A percentile compares a stretch with the other conserved stretches of the same genome.
These are phyloP conservation scores for Botrytis hyacinthi DNA, from an alignment of 2,329 filamentous ascomycete genomes.

Conservation along the genomic window DNA sequence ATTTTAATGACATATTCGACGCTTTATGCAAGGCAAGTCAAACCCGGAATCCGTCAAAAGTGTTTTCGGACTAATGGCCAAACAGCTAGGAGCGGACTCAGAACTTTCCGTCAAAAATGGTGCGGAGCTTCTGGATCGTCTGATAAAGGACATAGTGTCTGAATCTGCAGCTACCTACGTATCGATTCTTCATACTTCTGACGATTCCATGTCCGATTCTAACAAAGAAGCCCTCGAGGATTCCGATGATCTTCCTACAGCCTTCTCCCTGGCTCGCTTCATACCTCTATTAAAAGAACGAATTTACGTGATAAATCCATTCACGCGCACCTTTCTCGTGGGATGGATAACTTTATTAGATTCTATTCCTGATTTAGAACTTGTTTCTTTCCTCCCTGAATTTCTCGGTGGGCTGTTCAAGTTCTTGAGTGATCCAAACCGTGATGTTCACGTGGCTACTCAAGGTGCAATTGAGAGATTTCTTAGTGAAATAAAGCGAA, in stretches of 20 bases:
- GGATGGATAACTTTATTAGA: slow-evolving; percentile 94
- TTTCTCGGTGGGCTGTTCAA: slow-evolving; percentile 87
- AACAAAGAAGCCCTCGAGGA: slow-evolving; percentile 47
- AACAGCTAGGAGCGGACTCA: slow-evolving; percentile 86
- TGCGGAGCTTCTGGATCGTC: slow-evolving; percentile 87
- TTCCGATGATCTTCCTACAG: slow-evolving; percentile 64
- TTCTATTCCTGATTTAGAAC: slow-evolving; percentile 92
- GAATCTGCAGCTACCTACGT: slow-evolving; percentile 95
- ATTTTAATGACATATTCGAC: slow-evolving; percentile 99
- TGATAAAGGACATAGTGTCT: slow-evolving; percentile 94
- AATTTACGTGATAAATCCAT: slow-evolving; percentile 91
- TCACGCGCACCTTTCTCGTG: slow-evolving; percentile 90
- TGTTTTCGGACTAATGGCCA: slow-evolving; percentile 20
- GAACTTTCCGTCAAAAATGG: slow-evolving; percentile 98
- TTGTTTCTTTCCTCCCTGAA: slow-evolving; percentile 87
- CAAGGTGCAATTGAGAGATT: slow-evolving; percentile 88
- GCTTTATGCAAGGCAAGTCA: slow-evolving; percentile 81
- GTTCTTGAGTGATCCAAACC: slow-evolving; percentile 87
- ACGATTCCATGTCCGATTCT: slow-evolving; percentile 50
- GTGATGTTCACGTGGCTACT: slow-evolving; percentile 92
- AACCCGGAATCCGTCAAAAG: slow-evolving; percentile 10
- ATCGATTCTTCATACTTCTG: slow-evolving; percentile 71
- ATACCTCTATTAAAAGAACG: slow-evolving; percentile 92
- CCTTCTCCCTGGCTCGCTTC: slow-evolving; percentile 87
- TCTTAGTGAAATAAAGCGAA: slow-evolving; percentile 88